Percentiles rank a stretch among this genome's conserved stretches.
Conservation (phyloP, 495 filamentous ascomycete genomes). For the Gamarada debralockiae region DNA sequence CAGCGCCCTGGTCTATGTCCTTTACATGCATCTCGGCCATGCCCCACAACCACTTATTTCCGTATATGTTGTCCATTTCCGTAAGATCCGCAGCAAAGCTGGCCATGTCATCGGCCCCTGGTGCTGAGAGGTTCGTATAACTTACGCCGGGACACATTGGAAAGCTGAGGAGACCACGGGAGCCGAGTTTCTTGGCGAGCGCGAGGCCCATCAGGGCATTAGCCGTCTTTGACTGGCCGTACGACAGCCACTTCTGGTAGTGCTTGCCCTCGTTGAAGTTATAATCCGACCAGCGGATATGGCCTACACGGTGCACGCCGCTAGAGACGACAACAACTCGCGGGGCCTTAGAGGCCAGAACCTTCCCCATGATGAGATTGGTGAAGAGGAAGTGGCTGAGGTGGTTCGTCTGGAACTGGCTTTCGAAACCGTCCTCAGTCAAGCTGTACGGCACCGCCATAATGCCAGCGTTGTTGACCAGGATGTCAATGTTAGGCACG, state of each 20-base stretch:
- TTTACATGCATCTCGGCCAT: too few species aligned
- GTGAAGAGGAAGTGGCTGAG: slow-evolving; percentile 55
- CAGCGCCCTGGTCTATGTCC: slow-evolving; percentile 38
- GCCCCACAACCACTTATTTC: too few species aligned
- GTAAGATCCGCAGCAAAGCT: not conserved
- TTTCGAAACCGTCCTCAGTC: too few species aligned
- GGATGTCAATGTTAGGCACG: too few species aligned
- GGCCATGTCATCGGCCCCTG: not conserved
- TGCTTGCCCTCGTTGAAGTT: not conserved
- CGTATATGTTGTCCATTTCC: too few species aligned
- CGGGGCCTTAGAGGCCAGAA: slow-evolving; percentile 30
- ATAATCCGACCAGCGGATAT: not conserved
- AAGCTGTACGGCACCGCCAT: too few species aligned
- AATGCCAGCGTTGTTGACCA: too few species aligned
- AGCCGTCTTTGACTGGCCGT: slow-evolving; percentile 54
- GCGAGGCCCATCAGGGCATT: slow-evolving; percentile 51
- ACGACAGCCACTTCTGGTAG: slow-evolving; percentile 30
- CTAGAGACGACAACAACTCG: slow-evolving; percentile 2
- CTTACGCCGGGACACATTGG: not conserved
- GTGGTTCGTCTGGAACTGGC: slow-evolving; percentile 54
- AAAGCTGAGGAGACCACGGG: not conserved
- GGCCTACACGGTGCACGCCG: not conserved
- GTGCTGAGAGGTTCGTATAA: too few species aligned
- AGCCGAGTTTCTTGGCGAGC: slow-evolving; percentile 25
- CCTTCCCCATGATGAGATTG: slow-evolving; percentile 33